phyloP scores from a whole-genome alignment of 164 flowering plant genomes.

The Chimonanthus praecox region DNA sequence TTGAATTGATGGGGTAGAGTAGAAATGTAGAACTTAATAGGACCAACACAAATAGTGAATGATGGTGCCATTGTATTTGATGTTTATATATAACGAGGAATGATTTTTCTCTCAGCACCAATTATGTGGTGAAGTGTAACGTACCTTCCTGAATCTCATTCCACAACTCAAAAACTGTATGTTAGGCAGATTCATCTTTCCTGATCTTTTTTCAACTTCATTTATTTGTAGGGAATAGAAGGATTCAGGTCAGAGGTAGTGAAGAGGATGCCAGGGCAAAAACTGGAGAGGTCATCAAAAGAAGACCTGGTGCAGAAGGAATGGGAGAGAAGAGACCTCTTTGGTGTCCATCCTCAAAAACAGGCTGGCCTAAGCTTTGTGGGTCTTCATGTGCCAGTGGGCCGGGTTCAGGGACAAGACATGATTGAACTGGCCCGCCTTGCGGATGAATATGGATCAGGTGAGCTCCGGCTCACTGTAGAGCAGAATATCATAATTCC shows the following conservation, averaged over 20 bases:
- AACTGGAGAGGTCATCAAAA: conserved; percentile 59
- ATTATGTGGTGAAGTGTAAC: too few species aligned
- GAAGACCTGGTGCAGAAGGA: conserved; percentile 61
- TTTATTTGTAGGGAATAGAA: conserved; percentile 70
- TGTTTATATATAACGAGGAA: too few species aligned
- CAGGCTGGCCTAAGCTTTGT: conserved; percentile 77
- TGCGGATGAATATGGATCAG: conserved; percentile 78
- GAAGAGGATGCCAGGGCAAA: conserved; percentile 69
- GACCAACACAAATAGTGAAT: too few species aligned
- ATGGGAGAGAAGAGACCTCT: conserved; percentile 83
- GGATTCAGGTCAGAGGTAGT: conserved; percentile 82
- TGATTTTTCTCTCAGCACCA: too few species aligned
- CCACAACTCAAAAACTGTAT: not conserved
- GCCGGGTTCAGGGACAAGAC: conserved; percentile 82
- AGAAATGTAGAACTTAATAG: too few species aligned
- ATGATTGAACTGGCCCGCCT: conserved; percentile 87
- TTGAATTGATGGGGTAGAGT: too few species aligned
- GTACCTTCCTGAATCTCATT: too few species aligned
- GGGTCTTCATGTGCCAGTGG: conserved; percentile 87
- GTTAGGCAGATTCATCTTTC: too few species aligned
- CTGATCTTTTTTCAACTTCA: not conserved
- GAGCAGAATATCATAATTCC: conserved; percentile 95
- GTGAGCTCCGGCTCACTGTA: conserved; percentile 89
- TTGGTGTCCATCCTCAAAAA: conserved; percentile 88
- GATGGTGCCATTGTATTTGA: too few species aligned